Evolutionary conservation across 495 filamentous ascomycete genomes (phyloP), one percentile per base, ranked within the genome.

Genomic region (Cercophora samala): DNA sequence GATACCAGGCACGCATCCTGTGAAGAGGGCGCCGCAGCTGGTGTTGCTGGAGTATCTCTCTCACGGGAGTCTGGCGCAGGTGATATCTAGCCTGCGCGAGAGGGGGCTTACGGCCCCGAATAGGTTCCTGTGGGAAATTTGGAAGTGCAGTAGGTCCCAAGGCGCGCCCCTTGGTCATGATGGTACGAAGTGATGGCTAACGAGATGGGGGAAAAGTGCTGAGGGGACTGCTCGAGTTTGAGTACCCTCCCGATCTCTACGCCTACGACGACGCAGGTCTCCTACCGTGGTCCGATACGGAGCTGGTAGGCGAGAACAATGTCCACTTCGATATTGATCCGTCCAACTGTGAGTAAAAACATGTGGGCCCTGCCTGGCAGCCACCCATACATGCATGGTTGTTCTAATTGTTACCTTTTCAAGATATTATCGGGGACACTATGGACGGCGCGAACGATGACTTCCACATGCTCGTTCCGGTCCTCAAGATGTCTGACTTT

Each of bases 321-420:
- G 53, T 56, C n/a, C 53, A 56, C n/a, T 56, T 56, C n/a, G 53
- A 56, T 1, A 56, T 56, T 56, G 53, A 56, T 18, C 53, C 53
- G 5, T 21, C n/a, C n/a, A 56, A 56, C n/a, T 19, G 53, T 56
- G 18, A 9, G 53, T 22, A n/a, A n/a, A n/a, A n/a, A n/a, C n/a
- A n/a, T n/a, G n/a, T n/a, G n/a, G n/a, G n/a, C n/a, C n/a, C n/a
- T n/a, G n/a, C n/a, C n/a, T n/a, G n/a, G n/a, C n/a, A n/a, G n/a
- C n/a, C n/a, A n/a, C n/a, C n/a, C n/a, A n/a, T n/a, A n/a, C n/a
- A n/a, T n/a, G n/a, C n/a, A n/a, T n/a, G n/a, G n/a, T n/a, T n/a
- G n/a, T n/a, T n/a, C n/a, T n/a, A n/a, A n/a, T n/a, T n/a, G n/a
- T 11, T 46, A 17, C 37, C 2, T 46, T 46, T 46, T n/a, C n/a